Conservation (phyloP, 2,329 filamentous ascomycete species). For the Spiromastix sp. region DNA sequence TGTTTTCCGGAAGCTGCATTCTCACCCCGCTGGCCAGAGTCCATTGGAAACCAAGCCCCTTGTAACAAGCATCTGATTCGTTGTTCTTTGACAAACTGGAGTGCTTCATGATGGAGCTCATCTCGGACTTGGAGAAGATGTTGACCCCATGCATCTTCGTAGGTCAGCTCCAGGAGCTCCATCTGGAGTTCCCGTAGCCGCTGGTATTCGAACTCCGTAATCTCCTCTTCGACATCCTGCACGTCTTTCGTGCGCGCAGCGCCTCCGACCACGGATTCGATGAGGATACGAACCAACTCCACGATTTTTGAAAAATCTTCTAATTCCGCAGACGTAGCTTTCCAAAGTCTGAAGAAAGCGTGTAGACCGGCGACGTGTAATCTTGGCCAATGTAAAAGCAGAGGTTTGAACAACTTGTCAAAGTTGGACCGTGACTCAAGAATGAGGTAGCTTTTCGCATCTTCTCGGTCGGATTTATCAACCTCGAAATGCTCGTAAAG, state of each 20-base stretch:
- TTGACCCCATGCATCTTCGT: conserved; percentile 89
- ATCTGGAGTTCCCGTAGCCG: conserved; percentile 80
- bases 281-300: conserved; percentile 77
- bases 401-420: conserved; percentile 75
- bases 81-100: conserved; percentile 97
- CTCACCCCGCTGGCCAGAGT: conserved; percentile 40
- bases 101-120: conserved; percentile 77
- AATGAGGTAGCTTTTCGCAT: conserved; percentile 63
- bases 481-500: conserved; percentile 95
- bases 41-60: conserved; percentile 72
- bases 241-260: conserved; percentile 75
- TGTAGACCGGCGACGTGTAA: conserved; percentile 78
- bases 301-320: conserved; percentile 89
- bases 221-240: conserved; percentile 77
- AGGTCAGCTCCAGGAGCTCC: conserved; percentile 80
- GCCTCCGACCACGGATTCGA: conserved; percentile 80
- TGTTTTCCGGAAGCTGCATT: conserved; percentile 34
- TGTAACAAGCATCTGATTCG: conserved; percentile 79
- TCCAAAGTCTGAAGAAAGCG: conserved; percentile 88
- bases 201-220: conserved; percentile 70
- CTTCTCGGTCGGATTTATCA: conserved; percentile 70
- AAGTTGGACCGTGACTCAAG: conserved; percentile 67
- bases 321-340: conserved; percentile 70
- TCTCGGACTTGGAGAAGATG: conserved; percentile 86
- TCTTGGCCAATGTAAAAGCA: conserved; percentile 86